Evolutionary conservation across 2,329 filamentous ascomycete genomes (phyloP).

Genomic region (Zasmidium angulare): DNA sequence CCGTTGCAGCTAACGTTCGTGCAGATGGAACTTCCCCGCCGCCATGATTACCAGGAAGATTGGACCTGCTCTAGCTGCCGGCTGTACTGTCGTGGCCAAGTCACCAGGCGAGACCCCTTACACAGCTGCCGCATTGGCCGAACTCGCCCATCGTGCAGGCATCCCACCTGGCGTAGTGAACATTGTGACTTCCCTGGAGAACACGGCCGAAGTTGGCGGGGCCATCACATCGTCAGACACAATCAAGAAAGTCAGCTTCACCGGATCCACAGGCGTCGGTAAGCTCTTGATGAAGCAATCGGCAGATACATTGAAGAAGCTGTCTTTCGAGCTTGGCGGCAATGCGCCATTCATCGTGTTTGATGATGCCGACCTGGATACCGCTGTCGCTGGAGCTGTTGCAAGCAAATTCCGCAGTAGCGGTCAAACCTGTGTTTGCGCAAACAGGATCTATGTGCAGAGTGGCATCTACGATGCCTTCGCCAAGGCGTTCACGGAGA

Average conservation of each 20-base stretch:
- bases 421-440: constrained; percentile 86
- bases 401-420: constrained; percentile 89
- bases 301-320: constrained; percentile 77
- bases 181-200: constrained; percentile 74
- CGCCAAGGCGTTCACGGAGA: constrained; percentile 65
- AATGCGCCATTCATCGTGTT: constrained; percentile 98
- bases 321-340: constrained; percentile 88
- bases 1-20: background rate
- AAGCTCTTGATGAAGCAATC: constrained; percentile 88
- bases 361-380: constrained; percentile 84
- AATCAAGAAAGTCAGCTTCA: constrained; percentile 88
- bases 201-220: constrained; percentile 77
- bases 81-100: constrained; percentile 91
- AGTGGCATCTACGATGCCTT: constrained; percentile 76
- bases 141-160: constrained; percentile 81
- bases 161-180: constrained; percentile 91
- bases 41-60: constrained; percentile 52
- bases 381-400: constrained; percentile 72
- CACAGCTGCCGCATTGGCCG: constrained; percentile 81
- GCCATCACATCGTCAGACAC: constrained; percentile 72
- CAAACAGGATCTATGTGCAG: constrained; percentile 79
- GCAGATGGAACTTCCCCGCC: constrained; percentile 70
- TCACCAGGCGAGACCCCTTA: constrained; percentile 90
- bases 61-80: constrained; percentile 71
- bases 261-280: constrained; percentile 68